These are phyloP conservation scores for Acacia crassicarpa DNA, from an alignment of 306 rosid genomes.

Conservation along the genomic window DNA sequence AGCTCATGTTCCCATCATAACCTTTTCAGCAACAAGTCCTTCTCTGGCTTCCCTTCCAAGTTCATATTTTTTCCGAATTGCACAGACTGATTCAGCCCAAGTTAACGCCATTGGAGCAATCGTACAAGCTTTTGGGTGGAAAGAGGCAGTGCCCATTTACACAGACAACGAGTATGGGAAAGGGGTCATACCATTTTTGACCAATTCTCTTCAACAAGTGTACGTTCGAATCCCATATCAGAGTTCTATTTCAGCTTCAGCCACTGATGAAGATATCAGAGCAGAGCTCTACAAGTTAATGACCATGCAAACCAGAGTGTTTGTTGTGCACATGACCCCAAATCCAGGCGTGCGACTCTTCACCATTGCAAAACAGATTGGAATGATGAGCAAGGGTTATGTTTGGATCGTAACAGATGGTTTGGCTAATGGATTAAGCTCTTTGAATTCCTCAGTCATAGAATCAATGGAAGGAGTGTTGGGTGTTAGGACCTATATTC, in stretches of 20 bases:
- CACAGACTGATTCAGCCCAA: slow-evolving; percentile 49
- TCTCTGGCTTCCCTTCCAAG: slow-evolving; percentile 39
- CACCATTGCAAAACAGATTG: slow-evolving; percentile 40
- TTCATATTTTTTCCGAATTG: slow-evolving; percentile 48
- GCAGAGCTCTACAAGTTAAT: slow-evolving; percentile 47
- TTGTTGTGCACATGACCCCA: slow-evolving; percentile 52
- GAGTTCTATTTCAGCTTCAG: slow-evolving; percentile 33
- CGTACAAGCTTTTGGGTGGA: slow-evolving; percentile 50
- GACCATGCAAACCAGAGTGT: slow-evolving; percentile 54
- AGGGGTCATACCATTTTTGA: slow-evolving; percentile 47
- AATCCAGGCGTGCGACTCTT: slow-evolving; percentile 42
- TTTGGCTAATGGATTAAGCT: slow-evolving; percentile 24
- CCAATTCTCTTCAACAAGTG: slow-evolving; percentile 39
- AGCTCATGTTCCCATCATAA: slow-evolving; percentile 51
- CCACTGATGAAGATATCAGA: slow-evolving; percentile 38
- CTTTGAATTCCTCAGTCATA: slow-evolving; percentile 15
- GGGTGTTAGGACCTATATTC: slow-evolving; percentile 48
- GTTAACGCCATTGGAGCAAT: slow-evolving; percentile 43
- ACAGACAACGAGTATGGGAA: slow-evolving; percentile 46
- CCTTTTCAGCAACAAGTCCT: slow-evolving; percentile 62
- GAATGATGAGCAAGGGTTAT: slow-evolving; percentile 54
- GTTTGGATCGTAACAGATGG: slow-evolving; percentile 59
- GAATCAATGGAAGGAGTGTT: slow-evolving; percentile 60
- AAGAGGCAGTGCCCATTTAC: slow-evolving; percentile 48
- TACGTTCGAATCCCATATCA: slow-evolving; percentile 39